These are phyloP conservation scores for Aspergillus awamori DNA, from an alignment of 2,329 filamentous ascomycete species.

Conservation along the genomic window DNA sequence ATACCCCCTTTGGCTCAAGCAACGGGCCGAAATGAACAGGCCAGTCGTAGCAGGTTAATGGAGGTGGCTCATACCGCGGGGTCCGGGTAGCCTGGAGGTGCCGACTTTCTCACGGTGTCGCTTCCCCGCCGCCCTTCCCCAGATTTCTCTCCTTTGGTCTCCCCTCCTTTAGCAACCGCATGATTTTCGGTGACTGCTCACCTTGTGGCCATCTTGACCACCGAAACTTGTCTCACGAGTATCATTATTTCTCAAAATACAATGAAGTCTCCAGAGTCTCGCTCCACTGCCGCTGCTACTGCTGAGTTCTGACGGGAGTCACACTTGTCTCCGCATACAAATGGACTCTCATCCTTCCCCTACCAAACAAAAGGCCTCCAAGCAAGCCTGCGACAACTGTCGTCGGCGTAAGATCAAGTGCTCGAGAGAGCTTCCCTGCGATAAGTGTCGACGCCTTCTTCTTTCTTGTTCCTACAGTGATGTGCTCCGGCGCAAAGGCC, in stretches of 20 bases:
- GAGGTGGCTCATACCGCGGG: constrained; percentile 11
- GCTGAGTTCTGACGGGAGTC: not conserved
- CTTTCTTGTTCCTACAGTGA: constrained; percentile 46
- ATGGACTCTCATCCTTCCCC: constrained; percentile 28
- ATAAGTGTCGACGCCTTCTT: constrained; percentile 43
- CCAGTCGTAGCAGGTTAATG: not conserved
- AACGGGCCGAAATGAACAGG: constrained; percentile 3
- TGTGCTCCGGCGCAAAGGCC: constrained; percentile 42
- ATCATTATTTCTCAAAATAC: not conserved
- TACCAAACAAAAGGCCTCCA: constrained; percentile 28
- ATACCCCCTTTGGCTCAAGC: constrained; percentile 1
- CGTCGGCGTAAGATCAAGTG: constrained; percentile 49
- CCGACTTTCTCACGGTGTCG: constrained; percentile 10
- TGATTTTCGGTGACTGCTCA: not conserved
- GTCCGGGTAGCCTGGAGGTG: constrained; percentile 11
- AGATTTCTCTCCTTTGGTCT: constrained; percentile 15
- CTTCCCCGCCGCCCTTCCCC: constrained; percentile 19
- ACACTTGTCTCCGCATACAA: not conserved
- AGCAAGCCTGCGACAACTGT: constrained; percentile 48
- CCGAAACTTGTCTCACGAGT: not conserved
- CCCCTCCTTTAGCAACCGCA: not conserved
- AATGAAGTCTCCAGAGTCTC: constrained; percentile 11
- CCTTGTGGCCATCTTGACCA: not conserved
- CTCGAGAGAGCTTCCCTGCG: constrained; percentile 43
- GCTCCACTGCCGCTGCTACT: not conserved